A percentile compares a stretch with the other conserved stretches of the same genome.
These are phyloP conservation scores for Pseudopediastrum boryanum DNA, from an alignment of 139 green algal species.

Conservation along the genomic window DNA sequence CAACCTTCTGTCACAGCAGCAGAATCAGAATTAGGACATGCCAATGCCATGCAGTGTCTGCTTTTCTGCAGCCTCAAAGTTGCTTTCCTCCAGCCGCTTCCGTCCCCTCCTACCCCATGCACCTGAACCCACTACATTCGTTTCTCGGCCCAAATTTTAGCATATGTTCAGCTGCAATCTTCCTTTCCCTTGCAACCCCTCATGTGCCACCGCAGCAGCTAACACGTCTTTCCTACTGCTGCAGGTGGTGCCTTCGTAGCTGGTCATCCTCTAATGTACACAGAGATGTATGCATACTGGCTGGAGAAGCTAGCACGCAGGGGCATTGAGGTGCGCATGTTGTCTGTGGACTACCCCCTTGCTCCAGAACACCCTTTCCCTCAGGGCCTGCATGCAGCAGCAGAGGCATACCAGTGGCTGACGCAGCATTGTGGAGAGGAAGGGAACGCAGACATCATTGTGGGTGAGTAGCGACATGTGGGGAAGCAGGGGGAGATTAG, in stretches of 20 bases:
- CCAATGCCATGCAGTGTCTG: no score
- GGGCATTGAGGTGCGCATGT: conserved; percentile 8
- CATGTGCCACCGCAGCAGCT: no score
- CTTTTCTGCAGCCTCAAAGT: no score
- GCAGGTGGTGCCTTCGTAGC: conserved; percentile 27
- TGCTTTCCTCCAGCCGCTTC: no score
- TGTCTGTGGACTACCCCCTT: conserved; percentile 30
- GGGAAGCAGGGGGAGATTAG: background rate
- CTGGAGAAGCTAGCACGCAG: conserved; percentile 13
- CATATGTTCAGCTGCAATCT: no score
- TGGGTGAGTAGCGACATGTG: conserved; percentile 2
- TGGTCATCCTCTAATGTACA: conserved; percentile 24
- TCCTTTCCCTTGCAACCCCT: no score
- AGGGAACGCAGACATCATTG: background rate
- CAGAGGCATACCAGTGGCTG: conserved; percentile 19
- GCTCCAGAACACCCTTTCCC: conserved; percentile 28
- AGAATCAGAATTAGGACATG: no score
- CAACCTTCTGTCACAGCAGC: no score
- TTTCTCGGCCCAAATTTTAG: no score
- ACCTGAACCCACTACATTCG: no score
- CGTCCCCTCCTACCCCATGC: no score
- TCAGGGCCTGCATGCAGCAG: background rate
- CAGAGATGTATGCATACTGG: conserved; percentile 20
- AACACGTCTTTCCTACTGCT: background rate
- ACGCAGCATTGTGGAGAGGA: background rate